Evolutionary conservation across 2,329 filamentous ascomycete species (phyloP).

Genomic region (Botrytis paeoniae): DNA sequence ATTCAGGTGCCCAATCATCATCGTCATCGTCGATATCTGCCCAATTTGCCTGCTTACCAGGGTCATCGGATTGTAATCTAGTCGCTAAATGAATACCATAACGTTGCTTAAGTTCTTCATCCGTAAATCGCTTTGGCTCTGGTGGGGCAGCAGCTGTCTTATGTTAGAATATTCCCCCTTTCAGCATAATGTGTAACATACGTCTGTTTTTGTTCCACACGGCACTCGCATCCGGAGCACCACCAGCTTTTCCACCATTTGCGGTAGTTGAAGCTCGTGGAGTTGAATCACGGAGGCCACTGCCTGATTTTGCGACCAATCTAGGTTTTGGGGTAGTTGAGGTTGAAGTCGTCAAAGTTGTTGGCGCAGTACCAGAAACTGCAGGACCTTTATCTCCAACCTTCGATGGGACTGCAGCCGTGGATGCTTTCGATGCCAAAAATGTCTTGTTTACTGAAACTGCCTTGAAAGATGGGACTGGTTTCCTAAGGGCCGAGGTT

Average conservation of each 20-base stretch:
- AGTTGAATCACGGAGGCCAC: slow-evolving; percentile 53
- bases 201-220: slow-evolving; percentile 91
- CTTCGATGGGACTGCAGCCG: slow-evolving; percentile 47
- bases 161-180: slow-evolving; percentile 28
- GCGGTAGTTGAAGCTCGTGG: slow-evolving; percentile 42
- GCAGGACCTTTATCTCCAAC: slow-evolving; percentile 46
- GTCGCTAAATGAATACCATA: slow-evolving; percentile 84
- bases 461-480: slow-evolving; percentile 72
- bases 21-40: slow-evolving; percentile 87
- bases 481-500: slow-evolving; percentile 64
- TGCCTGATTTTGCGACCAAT: slow-evolving; percentile 72
- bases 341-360: slow-evolving; percentile 42
- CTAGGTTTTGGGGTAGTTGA: slow-evolving; percentile 61
- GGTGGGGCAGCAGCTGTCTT: slow-evolving; percentile 57
- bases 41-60: slow-evolving; percentile 77
- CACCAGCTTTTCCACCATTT: slow-evolving; percentile 57
- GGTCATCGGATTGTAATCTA: slow-evolving; percentile 72
- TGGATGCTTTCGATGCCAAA: slow-evolving; percentile 64
- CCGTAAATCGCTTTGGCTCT: slow-evolving; percentile 78
- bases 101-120: slow-evolving; percentile 79
- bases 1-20: slow-evolving; percentile 81
- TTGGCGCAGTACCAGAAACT: slow-evolving; percentile 9
- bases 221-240: slow-evolving; percentile 66
- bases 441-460: slow-evolving; percentile 85
- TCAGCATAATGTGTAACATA: slow-evolving; percentile 44